phyloP scores from a whole-genome alignment of 805 yeast species.

The Metschnikowia amazonensis region DNA sequence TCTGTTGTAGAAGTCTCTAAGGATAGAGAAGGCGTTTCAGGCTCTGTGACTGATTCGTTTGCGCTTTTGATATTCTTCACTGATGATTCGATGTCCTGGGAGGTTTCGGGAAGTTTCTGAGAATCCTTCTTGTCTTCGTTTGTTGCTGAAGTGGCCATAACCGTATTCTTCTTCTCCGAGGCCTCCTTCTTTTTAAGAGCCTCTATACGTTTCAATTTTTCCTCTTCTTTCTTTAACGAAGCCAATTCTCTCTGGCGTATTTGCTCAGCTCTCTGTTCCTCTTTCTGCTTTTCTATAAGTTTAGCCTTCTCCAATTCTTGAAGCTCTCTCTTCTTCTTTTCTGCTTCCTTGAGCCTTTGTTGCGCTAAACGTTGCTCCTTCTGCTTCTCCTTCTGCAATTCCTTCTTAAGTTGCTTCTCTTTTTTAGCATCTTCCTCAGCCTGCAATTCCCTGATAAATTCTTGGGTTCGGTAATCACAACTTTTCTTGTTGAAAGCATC shows the following conservation, averaged over 20 bases:
- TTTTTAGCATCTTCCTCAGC: conserved; percentile 63
- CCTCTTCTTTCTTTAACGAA: conserved; percentile 42
- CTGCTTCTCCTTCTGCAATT: conserved; percentile 61
- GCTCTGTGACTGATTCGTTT: background rate
- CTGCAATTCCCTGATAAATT: conserved; percentile 63
- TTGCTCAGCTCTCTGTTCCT: conserved; percentile 36
- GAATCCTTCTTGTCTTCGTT: conserved; percentile 6
- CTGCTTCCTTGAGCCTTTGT: conserved; percentile 63
- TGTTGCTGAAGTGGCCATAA: conserved; percentile 16
- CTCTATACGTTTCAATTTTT: conserved; percentile 43
- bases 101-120: background rate
- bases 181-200: conserved; percentile 21
- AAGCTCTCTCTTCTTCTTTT: conserved; percentile 51
- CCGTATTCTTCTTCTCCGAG: conserved; percentile 21
- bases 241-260: conserved; percentile 37
- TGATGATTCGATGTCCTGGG: background rate
- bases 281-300: conserved; percentile 29
- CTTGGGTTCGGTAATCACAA: conserved; percentile 68
- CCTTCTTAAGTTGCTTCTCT: conserved; percentile 63
- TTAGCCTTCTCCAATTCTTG: conserved; percentile 40
- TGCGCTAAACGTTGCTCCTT: conserved; percentile 64
- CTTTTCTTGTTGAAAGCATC: conserved; percentile 75
- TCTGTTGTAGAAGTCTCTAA: background rate
- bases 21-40: background rate
- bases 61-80: background rate